Conservation (phyloP, 2,329 filamentous ascomycete genomes). For the Tothia fuscella region DNA sequence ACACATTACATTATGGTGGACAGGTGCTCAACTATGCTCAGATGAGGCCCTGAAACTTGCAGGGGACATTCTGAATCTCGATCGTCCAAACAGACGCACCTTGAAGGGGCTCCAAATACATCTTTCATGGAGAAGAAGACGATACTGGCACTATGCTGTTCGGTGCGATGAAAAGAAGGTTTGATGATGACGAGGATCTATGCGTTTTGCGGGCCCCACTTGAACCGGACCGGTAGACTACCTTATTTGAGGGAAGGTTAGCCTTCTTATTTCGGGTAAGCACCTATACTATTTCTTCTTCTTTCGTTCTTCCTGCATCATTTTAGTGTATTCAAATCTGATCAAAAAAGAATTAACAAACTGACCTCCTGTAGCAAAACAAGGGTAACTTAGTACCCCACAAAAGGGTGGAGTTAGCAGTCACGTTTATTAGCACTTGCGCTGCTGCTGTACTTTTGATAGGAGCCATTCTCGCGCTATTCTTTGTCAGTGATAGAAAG, state of each 20-base stretch:
- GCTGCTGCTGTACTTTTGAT: conserved; percentile 12
- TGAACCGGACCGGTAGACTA: conserved; percentile 4
- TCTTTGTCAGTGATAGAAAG: conserved; percentile 16
- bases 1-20: neutral
- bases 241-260: conserved; percentile 4
- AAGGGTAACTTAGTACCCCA: conserved; percentile 13
- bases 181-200: conserved; percentile 4
- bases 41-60: neutral
- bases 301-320: too few species aligned
- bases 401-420: neutral
- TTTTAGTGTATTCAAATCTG: too few species aligned
- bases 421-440: conserved; percentile 7
- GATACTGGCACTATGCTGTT: neutral
- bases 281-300: neutral
- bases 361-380: neutral
- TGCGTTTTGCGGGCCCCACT: neutral
- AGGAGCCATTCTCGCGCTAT: conserved; percentile 12
- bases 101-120: neutral
- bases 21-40: neutral
- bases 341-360: too few species aligned
- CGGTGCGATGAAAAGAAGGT: neutral
- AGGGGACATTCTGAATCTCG: neutral
- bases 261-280: conserved; percentile 3
- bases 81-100: neutral
- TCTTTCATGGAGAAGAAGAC: neutral